Evolutionary conservation across 257 asterid genomes (phyloP).

Genomic region (Solanum dulcamara): DNA sequence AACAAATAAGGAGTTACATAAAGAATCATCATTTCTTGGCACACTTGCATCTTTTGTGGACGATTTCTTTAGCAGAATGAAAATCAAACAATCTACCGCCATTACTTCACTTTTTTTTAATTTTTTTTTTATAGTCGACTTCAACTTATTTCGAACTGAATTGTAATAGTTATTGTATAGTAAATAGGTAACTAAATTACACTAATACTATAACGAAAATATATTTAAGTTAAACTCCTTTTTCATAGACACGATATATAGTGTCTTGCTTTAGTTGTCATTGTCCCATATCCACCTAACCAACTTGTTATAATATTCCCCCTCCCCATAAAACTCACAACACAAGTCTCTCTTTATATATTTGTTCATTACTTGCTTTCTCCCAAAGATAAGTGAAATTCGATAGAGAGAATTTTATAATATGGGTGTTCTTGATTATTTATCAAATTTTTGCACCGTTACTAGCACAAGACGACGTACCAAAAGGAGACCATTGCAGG

Average conservation of each 20-base stretch:
- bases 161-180: neutral
- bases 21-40: slow-evolving; percentile 52
- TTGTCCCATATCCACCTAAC: slow-evolving; percentile 1
- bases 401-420: neutral
- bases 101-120: neutral
- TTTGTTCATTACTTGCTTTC: slow-evolving; percentile 1
- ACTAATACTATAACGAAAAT: neutral
- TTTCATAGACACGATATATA: slow-evolving; percentile 11
- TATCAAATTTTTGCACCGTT: slow-evolving; percentile 67
- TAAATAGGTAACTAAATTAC: neutral
- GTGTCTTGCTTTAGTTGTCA: neutral
- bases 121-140: neutral
- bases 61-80: neutral
- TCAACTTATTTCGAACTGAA: neutral
- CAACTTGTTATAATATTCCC: neutral
- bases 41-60: slow-evolving; percentile 28
- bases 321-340: neutral
- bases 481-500: slow-evolving; percentile 79
- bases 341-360: neutral
- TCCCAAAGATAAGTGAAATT: neutral
- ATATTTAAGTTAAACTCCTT: neutral
- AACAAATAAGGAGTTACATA: slow-evolving; percentile 16
- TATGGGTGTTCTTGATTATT: slow-evolving; percentile 90
- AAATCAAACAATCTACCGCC: neutral
- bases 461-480: slow-evolving; percentile 43